These are phyloP conservation scores for Globisporangium viniferum DNA, from an alignment of 352 stramenopile genomes.

Conservation along the genomic window DNA sequence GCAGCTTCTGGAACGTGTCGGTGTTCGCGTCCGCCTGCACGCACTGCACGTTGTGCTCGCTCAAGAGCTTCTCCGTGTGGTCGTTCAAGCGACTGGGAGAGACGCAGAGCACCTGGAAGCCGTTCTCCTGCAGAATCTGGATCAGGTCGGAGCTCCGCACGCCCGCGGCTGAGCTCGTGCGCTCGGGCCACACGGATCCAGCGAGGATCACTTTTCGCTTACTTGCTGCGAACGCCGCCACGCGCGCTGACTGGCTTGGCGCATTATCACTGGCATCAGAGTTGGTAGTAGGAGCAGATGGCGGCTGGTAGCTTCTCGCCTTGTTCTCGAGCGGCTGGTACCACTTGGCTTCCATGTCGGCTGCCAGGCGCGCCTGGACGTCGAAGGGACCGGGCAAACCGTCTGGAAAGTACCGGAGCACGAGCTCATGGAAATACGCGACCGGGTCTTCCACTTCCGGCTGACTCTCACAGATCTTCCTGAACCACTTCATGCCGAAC, in stretches of 20 bases:
- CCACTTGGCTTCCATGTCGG: constrained; percentile 71
- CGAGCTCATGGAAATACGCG: constrained; percentile 77
- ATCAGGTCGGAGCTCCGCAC: constrained; percentile 82
- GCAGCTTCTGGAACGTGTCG: constrained; percentile 59
- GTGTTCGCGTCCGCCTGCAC: constrained; percentile 74
- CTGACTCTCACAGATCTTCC: constrained; percentile 43
- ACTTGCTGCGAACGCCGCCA: constrained; percentile 42
- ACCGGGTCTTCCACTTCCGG: constrained; percentile 38
- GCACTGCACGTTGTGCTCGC: constrained; percentile 50
- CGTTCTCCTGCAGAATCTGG: constrained; percentile 51
- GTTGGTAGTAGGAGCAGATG: background rate
- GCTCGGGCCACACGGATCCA: constrained; percentile 82
- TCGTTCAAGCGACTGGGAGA: constrained; percentile 78
- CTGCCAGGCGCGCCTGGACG: constrained; percentile 57
- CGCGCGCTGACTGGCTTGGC: constrained; percentile 23
- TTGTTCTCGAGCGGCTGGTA: constrained; percentile 72
- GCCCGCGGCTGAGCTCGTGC: constrained; percentile 84
- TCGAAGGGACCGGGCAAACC: constrained; percentile 78
- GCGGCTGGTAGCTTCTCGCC: constrained; percentile 9
- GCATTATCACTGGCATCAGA: background rate
- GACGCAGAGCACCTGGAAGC: constrained; percentile 71
- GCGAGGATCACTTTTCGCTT: constrained; percentile 73
- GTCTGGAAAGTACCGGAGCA: constrained; percentile 74
- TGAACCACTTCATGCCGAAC: constrained; percentile 82
- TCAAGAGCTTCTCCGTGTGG: constrained; percentile 47